phyloP scores from a whole-genome alignment of 208 protist genomes.

The Phytomonas sp. region DNA sequence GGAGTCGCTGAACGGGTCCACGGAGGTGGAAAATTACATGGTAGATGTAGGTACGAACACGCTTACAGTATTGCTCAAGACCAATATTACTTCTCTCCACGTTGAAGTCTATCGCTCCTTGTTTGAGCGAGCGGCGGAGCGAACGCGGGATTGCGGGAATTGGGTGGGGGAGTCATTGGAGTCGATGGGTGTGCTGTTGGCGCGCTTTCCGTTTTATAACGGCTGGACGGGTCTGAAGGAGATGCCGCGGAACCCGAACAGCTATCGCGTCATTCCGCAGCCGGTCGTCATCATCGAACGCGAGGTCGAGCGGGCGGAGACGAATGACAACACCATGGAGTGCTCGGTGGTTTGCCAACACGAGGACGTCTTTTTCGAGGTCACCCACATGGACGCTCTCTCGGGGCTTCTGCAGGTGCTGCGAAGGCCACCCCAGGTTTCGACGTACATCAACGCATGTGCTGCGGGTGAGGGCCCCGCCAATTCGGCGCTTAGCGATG shows the following conservation, averaged over 20 bases:
- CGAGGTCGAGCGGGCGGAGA: slow-evolving; percentile 1
- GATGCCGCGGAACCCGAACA: slow-evolving; percentile 68
- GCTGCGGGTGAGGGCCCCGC: background rate
- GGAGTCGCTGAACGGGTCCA: slow-evolving; percentile 30
- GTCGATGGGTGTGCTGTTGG: slow-evolving; percentile 27
- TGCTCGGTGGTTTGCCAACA: background rate
- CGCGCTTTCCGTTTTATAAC: slow-evolving; percentile 43
- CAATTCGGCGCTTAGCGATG: background rate
- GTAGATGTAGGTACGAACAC: slow-evolving; percentile 57
- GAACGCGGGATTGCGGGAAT: slow-evolving; percentile 1
- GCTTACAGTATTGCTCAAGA: slow-evolving; percentile 46
- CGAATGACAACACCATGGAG: background rate
- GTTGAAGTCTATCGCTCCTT: slow-evolving; percentile 23
- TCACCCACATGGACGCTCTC: background rate
- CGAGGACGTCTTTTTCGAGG: background rate
- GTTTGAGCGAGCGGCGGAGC: slow-evolving; percentile 12
- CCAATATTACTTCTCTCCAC: slow-evolving; percentile 32
- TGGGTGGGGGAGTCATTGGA: background rate
- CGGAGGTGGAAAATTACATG: slow-evolving; percentile 36
- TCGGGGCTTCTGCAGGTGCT: background rate
- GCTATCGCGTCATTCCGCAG: slow-evolving; percentile 61
- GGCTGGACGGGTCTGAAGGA: slow-evolving; percentile 55
- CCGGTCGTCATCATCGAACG: slow-evolving; percentile 39
- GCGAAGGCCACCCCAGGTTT: background rate
- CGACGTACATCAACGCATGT: background rate